Evolutionary conservation across 1,284 basidiomycete species (phyloP).

Genomic region (Cystobasidium pallidum): DNA sequence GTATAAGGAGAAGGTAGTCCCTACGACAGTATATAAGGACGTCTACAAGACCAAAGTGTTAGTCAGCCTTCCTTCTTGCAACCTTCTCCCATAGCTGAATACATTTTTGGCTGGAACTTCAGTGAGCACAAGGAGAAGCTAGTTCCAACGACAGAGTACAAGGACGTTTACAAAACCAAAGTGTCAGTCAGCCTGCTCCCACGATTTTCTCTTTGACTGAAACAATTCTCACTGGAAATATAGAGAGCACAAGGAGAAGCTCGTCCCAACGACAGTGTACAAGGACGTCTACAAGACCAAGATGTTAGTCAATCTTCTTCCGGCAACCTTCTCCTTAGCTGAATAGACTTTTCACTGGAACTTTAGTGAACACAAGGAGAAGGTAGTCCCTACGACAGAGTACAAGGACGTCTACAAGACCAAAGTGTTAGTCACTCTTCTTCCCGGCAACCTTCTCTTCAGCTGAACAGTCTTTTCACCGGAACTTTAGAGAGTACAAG

Average conservation of each 20-base stretch:
- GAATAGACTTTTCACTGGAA: too few relatives aligned
- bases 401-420: background rate
- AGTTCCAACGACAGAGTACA: slow-evolving; percentile 2
- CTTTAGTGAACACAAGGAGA: background rate
- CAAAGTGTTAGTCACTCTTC: too few relatives aligned
- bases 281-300: slow-evolving; percentile 13
- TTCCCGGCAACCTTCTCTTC: too few relatives aligned
- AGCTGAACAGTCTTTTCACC: too few relatives aligned
- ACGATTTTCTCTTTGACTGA: too few relatives aligned
- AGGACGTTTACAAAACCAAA: background rate
- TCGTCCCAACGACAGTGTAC: slow-evolving; percentile 8
- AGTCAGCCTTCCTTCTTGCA: too few relatives aligned
- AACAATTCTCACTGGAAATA: too few relatives aligned
- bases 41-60: slow-evolving; percentile 13
- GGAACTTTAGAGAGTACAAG: background rate
- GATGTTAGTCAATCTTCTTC: too few relatives aligned
- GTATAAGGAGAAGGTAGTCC: slow-evolving; percentile 3
- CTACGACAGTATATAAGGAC: slow-evolving; percentile 8
- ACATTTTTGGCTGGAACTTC: too few relatives aligned
- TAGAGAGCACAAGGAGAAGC: background rate
- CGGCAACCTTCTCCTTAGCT: too few relatives aligned
- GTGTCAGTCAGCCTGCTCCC: too few relatives aligned
- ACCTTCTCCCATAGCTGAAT: too few relatives aligned
- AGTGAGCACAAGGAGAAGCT: background rate
- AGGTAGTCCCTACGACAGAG: background rate